A percentile compares a stretch with the other conserved stretches of the same genome.
These are phyloP conservation scores for Diplosphaera chodatii DNA, from an alignment of 139 green algal species.

Conservation along the genomic window DNA sequence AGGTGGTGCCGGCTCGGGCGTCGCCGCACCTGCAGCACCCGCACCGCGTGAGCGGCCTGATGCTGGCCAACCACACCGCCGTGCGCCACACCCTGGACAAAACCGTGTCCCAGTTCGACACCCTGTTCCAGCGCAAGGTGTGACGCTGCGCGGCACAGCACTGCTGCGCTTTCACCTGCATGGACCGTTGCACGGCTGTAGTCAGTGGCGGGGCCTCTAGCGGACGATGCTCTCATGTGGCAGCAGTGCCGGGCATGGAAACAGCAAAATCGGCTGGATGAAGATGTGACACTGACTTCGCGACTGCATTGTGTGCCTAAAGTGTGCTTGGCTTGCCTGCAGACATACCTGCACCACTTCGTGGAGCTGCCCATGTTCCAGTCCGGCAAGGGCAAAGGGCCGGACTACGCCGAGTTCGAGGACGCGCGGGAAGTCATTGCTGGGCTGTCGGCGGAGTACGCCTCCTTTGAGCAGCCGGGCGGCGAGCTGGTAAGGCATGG, in stretches of 20 bases:
- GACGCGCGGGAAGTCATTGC: not conserved
- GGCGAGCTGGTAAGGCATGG: not conserved
- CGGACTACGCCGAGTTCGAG: not conserved
- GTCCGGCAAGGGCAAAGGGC: not conserved
- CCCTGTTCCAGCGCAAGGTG: slow-evolving; percentile 74
- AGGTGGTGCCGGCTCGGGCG: slow-evolving; percentile 92
- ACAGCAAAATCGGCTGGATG: too few relatives aligned
- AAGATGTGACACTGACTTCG: too few relatives aligned
- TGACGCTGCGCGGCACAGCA: too few relatives aligned
- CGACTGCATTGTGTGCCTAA: too few relatives aligned
- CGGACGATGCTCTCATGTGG: too few relatives aligned
- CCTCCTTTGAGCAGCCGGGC: not conserved
- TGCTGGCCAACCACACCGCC: slow-evolving; percentile 98
- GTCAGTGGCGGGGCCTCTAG: too few relatives aligned
- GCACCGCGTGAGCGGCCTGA: slow-evolving; percentile 91
- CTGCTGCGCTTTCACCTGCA: too few relatives aligned
- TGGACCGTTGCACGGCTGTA: too few relatives aligned
- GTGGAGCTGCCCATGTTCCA: not conserved
- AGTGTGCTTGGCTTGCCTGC: too few relatives aligned
- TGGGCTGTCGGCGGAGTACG: not conserved
- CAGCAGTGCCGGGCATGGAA: too few relatives aligned
- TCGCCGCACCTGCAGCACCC: slow-evolving; percentile 82
- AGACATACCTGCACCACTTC: not conserved
- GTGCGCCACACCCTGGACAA: slow-evolving; percentile 91
- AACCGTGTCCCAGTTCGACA: slow-evolving; percentile 88